Conservation (phyloP, 805 yeast species). For the Saccharomycopsis olivae region DNA sequence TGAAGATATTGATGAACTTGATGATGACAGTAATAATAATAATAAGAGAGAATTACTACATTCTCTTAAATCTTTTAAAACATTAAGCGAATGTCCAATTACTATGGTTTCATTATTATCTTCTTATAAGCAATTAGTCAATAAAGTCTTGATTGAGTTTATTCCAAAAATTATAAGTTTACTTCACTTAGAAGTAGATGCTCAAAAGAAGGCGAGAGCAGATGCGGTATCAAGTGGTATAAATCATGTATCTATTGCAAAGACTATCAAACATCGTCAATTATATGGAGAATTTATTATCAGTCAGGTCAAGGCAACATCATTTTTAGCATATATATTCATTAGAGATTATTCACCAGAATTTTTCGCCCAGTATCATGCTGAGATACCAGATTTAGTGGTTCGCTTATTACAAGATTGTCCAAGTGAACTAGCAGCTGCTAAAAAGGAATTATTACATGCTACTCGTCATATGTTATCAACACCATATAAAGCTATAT, state of each 20-base stretch:
- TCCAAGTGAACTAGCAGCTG: conserved; percentile 85
- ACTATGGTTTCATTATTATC: conserved; percentile 90
- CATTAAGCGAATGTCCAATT: conserved; percentile 92
- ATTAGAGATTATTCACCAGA: conserved; percentile 74
- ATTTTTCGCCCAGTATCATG: conserved; percentile 43
- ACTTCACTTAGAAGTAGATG: conserved; percentile 67
- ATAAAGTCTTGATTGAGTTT: conserved; percentile 60
- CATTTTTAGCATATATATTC: conserved; percentile 85
- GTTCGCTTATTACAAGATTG: conserved; percentile 85
- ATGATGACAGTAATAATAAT: conserved; percentile 14
- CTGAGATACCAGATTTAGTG: conserved; percentile 75
- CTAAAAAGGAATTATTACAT: conserved; percentile 85
- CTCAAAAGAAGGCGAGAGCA: conserved; percentile 60
- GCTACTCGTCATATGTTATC: conserved; percentile 93
- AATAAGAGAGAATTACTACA: conserved; percentile 34
- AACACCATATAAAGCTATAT: conserved; percentile 73
- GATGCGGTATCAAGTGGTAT: conserved; percentile 46
- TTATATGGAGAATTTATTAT: conserved; percentile 81
- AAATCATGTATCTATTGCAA: conserved; percentile 60
- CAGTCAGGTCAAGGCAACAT: conserved; percentile 93
- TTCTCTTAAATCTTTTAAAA: conserved; percentile 78
- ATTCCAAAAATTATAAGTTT: conserved; percentile 74
- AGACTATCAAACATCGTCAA: conserved; percentile 62
- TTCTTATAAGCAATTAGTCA: conserved; percentile 68
- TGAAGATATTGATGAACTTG: conserved; percentile 7